Evolutionary conservation across 2,329 filamentous ascomycete genomes (phyloP), one percentile per base, ranked within the genome.

Genomic region (Purpureocillium lavendulum): DNA sequence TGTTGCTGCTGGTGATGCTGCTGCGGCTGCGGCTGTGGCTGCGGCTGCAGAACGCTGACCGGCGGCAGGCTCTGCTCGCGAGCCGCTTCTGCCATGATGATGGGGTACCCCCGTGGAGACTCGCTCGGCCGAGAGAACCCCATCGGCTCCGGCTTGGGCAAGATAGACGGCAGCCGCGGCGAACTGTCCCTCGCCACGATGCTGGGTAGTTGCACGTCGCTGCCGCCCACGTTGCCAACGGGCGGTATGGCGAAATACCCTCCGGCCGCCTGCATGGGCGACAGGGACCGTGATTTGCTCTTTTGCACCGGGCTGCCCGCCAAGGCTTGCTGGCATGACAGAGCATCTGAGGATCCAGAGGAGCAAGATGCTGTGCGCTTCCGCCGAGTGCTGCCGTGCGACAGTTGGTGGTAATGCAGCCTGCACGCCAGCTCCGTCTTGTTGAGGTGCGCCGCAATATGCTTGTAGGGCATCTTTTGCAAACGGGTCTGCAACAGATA

Each of bases 401-500:
- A 87, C 46, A 92, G 74, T 56, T 92, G 86, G 56, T 94, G 86
- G 58, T 87, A 90, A 63, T 92, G 87, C 46, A 94, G 75, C 46
- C 87, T 85, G 65, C 86, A 94, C 35, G 86, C 86, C 43, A 92
- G 71, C 66, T 92, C 86, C 1, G 86, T 92, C 70, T 92, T 94
- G 65, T 88, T 87, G 50, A 92, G 68, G 52, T 89, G 82, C 43
- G 82, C 77, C 42, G 86, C 86, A 57, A 92, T 92, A 59, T 90
- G 84, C 71, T 90, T 92, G 65, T 92, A 92, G 1, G 86, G 86
- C 80, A 90, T 87, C 66, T 90, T 90, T 55, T 89, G 84, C 54
- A 86, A 76, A 42, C 86, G 83, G 44, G 84, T 89, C 62, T 88
- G 84, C 45, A 92, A 74, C 40, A 92, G 80, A 60, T 90, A 92